Percentiles rank a stretch among this genome's conserved stretches.
These are phyloP conservation scores for Dicorynia guianensis DNA, from an alignment of 306 rosid genomes.

Conservation along the genomic window DNA sequence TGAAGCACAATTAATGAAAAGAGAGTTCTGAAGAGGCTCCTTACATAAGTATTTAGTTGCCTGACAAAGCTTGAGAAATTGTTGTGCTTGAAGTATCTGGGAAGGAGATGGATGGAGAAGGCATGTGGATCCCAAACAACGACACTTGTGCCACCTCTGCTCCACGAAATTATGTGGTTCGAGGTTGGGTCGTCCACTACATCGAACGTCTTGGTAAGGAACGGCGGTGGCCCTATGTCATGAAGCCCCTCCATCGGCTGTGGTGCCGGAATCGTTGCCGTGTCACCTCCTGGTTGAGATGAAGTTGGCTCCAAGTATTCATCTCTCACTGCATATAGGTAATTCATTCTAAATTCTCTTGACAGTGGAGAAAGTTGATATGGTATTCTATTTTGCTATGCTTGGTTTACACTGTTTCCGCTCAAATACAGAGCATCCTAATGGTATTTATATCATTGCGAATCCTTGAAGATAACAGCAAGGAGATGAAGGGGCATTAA, in stretches of 20 bases:
- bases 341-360: constrained; percentile 50
- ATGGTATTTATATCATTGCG: not conserved
- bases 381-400: not conserved
- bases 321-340: constrained; percentile 61
- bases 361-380: not conserved
- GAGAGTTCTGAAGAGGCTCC: constrained; percentile 28
- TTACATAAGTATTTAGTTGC: constrained; percentile 94
- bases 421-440: not conserved
- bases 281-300: constrained; percentile 38
- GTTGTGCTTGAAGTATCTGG: constrained; percentile 84
- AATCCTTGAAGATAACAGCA: too few species aligned
- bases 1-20: not conserved
- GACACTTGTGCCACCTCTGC: constrained; percentile 71
- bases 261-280: constrained; percentile 49
- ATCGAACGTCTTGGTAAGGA: constrained; percentile 84
- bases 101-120: constrained; percentile 74
- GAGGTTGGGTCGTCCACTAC: constrained; percentile 76
- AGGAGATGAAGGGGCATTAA: not conserved
- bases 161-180: constrained; percentile 78
- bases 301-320: constrained; percentile 57
- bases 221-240: constrained; percentile 90
- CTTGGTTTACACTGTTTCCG: not conserved
- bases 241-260: constrained; percentile 87
- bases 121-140: constrained; percentile 88
- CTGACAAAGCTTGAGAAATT: constrained; percentile 96